Conservation (phyloP, 73 alveolate species). For the Paramecium sexaurelia region DNA sequence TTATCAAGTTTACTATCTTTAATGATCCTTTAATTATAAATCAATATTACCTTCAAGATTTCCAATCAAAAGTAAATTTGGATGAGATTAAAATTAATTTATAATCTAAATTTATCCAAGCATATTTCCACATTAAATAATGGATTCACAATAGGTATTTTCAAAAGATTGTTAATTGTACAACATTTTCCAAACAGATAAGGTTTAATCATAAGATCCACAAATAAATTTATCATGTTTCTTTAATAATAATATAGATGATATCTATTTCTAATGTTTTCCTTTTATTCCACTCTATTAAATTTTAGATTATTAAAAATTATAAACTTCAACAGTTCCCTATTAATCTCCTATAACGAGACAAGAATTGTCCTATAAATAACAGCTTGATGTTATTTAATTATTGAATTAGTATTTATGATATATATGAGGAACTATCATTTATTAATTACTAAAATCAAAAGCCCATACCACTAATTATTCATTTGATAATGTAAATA, state of each 20-base stretch:
- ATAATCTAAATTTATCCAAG: neutral
- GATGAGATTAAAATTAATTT: neutral
- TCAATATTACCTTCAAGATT: neutral
- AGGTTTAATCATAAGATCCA: constrained; percentile 43
- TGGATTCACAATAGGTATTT: constrained; percentile 29
- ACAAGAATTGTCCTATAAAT: constrained; percentile 45
- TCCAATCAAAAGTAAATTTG: constrained; percentile 32
- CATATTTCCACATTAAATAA: constrained; percentile 27
- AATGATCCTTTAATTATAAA: neutral
- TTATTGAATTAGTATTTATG: neutral
- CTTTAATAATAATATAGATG: neutral
- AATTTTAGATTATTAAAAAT: neutral
- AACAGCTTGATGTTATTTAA: neutral
- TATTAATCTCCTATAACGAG: neutral
- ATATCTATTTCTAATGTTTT: constrained; percentile 19
- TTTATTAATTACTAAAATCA: neutral
- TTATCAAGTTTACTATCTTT: neutral
- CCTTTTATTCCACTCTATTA: constrained; percentile 15
- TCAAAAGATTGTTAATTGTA: neutral
- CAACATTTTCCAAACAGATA: constrained; percentile 48
- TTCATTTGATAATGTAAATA: neutral
- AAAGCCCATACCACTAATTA: constrained; percentile 30
- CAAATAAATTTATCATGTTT: constrained; percentile 38
- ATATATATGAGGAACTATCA: constrained; percentile 13
- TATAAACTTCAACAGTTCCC: constrained; percentile 21